Conservation (phyloP, 805 yeast genomes). For the Kodamaea laetipori region DNA sequence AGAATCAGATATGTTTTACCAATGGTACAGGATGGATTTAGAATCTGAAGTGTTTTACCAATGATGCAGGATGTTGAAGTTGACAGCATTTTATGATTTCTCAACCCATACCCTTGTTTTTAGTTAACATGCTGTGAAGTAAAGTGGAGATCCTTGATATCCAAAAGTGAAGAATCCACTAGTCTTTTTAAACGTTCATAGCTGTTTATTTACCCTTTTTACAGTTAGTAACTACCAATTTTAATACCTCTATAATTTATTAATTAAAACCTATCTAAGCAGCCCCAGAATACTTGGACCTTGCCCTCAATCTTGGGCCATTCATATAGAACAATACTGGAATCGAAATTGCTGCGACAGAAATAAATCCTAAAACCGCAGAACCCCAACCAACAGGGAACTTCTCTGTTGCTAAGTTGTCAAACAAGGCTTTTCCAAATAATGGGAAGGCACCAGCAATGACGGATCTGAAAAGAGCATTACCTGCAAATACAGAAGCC, state of each 20-base stretch:
- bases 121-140: too few species aligned
- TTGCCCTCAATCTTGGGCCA: constrained; percentile 48
- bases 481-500: constrained; percentile 63
- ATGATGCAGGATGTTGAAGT: too few species aligned
- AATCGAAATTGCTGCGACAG: constrained; percentile 45
- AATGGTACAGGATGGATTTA: too few species aligned
- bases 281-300: constrained; percentile 39
- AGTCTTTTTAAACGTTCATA: too few species aligned
- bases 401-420: constrained; percentile 45
- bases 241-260: neutral
- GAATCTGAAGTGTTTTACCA: too few species aligned
- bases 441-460: constrained; percentile 65
- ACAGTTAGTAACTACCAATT: too few species aligned
- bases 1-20: too few species aligned
- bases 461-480: constrained; percentile 50
- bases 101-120: too few species aligned
- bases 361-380: constrained; percentile 48
- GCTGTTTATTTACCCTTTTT: too few species aligned
- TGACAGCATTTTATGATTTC: too few species aligned
- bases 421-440: constrained; percentile 62
- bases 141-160: too few species aligned
- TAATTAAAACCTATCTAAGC: neutral
- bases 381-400: constrained; percentile 65
- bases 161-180: too few species aligned
- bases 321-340: constrained; percentile 48